phyloP scores from a whole-genome alignment of 192 early-diverging fungal species.

The Powellomyces hirtus region DNA sequence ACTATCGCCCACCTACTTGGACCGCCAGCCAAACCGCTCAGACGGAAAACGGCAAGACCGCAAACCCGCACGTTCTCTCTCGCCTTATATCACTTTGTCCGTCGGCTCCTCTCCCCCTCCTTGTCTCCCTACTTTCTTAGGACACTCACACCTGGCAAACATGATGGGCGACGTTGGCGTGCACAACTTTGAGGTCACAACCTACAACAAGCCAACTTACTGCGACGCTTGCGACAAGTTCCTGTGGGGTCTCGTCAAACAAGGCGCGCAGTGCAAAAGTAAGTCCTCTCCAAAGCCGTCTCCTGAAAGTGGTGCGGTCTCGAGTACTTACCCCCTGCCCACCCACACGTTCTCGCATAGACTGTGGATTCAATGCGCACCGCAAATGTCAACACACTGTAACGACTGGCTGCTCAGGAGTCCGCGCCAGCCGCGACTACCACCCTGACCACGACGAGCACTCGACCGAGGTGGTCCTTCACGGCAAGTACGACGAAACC shows the following conservation, averaged over 20 bases:
- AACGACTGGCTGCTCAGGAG: slow-evolving; percentile 14
- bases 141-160: too few species aligned
- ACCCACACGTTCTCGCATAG: background rate
- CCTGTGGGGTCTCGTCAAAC: slow-evolving; percentile 70
- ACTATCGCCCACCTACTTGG: too few species aligned
- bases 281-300: background rate
- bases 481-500: background rate
- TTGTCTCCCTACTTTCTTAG: too few species aligned
- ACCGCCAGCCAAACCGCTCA: too few species aligned
- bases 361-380: slow-evolving; percentile 45
- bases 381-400: slow-evolving; percentile 44
- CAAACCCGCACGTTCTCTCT: too few species aligned
- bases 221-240: slow-evolving; percentile 67
- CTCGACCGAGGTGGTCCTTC: background rate
- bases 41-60: too few species aligned
- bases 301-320: background rate
- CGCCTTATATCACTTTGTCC: too few species aligned
- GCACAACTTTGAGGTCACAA: slow-evolving; percentile 55
- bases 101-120: too few species aligned
- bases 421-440: slow-evolving; percentile 7
- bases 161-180: background rate
- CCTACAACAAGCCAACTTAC: slow-evolving; percentile 61
- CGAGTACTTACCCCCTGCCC: background rate
- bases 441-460: background rate
- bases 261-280: slow-evolving; percentile 59